Evolutionary conservation across 768 basidiomycete species (phyloP).

Genomic region (Pholiota conissans): DNA sequence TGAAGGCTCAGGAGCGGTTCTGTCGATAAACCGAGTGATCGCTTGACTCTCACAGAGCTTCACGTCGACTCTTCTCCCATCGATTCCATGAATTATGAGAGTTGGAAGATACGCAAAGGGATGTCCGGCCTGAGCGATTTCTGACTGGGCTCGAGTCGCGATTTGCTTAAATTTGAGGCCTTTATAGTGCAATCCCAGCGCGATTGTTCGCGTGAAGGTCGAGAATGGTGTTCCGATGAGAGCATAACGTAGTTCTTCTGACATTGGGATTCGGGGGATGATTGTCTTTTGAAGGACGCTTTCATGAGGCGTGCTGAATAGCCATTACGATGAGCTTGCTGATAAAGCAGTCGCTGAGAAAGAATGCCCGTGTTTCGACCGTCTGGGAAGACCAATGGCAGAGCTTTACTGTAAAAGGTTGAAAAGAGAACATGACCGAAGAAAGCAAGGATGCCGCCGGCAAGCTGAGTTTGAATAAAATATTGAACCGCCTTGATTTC

Average conservation of each 20-base stretch:
- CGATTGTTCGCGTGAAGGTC: constrained; percentile 33
- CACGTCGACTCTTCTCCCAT: constrained; percentile 20
- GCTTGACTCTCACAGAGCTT: constrained; percentile 33
- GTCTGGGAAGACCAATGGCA: no score
- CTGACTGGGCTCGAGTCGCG: constrained; percentile 20
- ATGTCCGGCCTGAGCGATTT: constrained; percentile 23
- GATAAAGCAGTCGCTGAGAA: no score
- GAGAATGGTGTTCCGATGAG: constrained; percentile 34
- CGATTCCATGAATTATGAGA: constrained; percentile 26
- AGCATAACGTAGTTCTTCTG: constrained; percentile 16
- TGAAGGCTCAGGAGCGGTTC: constrained; percentile 27
- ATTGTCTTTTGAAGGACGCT: background rate
- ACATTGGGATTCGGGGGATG: background rate
- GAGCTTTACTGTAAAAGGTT: no score
- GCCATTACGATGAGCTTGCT: no score
- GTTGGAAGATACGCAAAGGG: constrained; percentile 34
- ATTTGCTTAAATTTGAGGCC: constrained; percentile 24
- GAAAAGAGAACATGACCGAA: no score
- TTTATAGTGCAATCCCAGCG: constrained; percentile 31
- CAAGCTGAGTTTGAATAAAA: background rate
- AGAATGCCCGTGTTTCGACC: no score
- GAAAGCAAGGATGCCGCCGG: background rate
- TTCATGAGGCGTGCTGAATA: no score
- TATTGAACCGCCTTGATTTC: background rate
- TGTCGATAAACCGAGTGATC: constrained; percentile 31